These are phyloP conservation scores for Musa beccarii DNA, from an alignment of 176 grass and related monocot species.

Conservation along the genomic window DNA sequence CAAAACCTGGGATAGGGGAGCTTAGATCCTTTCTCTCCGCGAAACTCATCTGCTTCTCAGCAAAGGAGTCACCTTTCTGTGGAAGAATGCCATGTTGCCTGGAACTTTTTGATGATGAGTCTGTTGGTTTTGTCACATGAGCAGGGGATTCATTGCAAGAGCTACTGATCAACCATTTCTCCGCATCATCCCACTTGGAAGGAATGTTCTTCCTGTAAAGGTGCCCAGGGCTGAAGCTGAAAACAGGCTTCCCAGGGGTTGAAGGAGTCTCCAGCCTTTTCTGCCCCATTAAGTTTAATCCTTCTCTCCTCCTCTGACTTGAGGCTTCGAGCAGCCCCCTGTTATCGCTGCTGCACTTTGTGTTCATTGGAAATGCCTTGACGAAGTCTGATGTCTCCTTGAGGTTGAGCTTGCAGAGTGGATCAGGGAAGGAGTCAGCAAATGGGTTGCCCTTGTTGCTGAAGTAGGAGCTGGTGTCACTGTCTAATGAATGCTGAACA, in stretches of 20 bases:
- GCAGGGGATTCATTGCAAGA: conserved; percentile 24
- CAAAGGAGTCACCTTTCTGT: conserved; percentile 17
- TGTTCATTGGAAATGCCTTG: conserved; percentile 44
- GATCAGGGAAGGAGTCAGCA: conserved; percentile 43
- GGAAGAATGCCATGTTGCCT: conserved; percentile 26
- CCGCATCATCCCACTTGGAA: conserved; percentile 99
- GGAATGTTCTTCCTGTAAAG: conserved; percentile 45
- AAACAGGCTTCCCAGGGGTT: conserved; percentile 22
- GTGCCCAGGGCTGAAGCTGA: conserved; percentile 44
- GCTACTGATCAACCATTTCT: conserved; percentile 71
- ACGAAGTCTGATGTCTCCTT: conserved; percentile 61
- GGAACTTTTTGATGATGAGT: conserved; percentile 31
- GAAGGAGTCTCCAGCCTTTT: conserved; percentile 31
- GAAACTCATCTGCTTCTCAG: conserved; percentile 21
- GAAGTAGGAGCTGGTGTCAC: conserved; percentile 10
- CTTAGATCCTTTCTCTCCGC: conserved; percentile 13
- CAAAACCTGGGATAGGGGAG: conserved; percentile 7
- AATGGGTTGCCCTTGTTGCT: conserved; percentile 31
- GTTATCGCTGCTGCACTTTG: conserved; percentile 43
- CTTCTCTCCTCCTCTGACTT: conserved; percentile 32
- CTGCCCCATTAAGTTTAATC: conserved; percentile 17
- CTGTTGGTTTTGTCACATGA: conserved; percentile 30
- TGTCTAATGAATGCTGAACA: conserved; percentile 45
- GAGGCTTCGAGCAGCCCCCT: conserved; percentile 32
- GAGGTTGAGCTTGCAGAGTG: conserved; percentile 46